Base-by-base conservation (phyloP, 169 alveolate genomes). In the Plasmodium sp. region DNA sequence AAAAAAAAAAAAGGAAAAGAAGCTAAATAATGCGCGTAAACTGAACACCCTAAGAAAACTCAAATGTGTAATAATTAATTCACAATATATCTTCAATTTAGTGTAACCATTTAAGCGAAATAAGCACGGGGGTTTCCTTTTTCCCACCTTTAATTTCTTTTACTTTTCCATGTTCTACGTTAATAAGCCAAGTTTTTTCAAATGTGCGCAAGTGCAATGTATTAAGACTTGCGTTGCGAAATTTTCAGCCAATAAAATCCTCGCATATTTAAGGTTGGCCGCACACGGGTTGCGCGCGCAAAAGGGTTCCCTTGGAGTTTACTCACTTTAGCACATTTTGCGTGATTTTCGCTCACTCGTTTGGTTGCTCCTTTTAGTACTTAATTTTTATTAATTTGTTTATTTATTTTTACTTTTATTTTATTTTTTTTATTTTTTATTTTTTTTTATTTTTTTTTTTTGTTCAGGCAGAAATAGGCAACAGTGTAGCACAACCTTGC, bases 381-480 rank as follows among this genome's bases (percentile, higher is more conserved):
- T 48, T 1, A 51, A 14, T 51, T 14, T 12, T 51, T 14, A 51
- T 67, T 62, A 14, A n/a, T 22, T 62, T 5, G 7, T 22, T n/a
- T 62, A n/a, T 22, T 22, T 39, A 45, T 79, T 41, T 77, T 3
- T 77, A 36, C 0, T 39, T 81, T 81, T 22, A 58, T 22, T 58
- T 58, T 58, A 16, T 18, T 58, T 58, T 12, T 14, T 58, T 22
- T 22, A 22, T 79, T 22, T 79, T 18, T 62, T 27, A 62, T 3
- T 58, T 62, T 62, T 62, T 62, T n/a, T 18, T 36, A 54, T 77
- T 79, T 79, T 22, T 79, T 79, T 79, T 79, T 82, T 82, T 48
- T 82, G 71, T 82, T 54, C 91, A 82, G 58, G 72, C 77, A 82
- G 34, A 82, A 82, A 36, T 54, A 54, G 18, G 91, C 18, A 48